Base-by-base conservation (phyloP, 129 eudicot genomes). In the Logfia minima region DNA sequence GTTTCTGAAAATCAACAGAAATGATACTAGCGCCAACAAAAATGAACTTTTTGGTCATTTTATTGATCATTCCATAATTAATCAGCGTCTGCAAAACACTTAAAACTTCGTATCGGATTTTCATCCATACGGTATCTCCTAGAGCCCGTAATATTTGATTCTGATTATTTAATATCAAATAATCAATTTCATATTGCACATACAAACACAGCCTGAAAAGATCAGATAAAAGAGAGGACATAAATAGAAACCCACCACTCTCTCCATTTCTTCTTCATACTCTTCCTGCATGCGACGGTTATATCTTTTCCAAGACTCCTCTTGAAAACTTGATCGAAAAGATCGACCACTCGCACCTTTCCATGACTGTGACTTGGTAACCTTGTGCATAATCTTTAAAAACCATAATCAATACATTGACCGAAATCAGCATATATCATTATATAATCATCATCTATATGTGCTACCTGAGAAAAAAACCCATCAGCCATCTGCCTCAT, bases 231-330 rank as follows among this genome's bases (percentile, higher is more conserved):
- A 32, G 48, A 79, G 58, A 43, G 52, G 4, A 2, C 41, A 16
- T 71, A 29, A 41, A 71, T n/a, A 70, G 63, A 78, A 19, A 18
- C 91, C 59, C 69, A 94, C 98, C 98, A 94, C 92, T 89, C 98
- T 94, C 85, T 91, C 98, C 92, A 94, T 76, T 71, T 94, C 97
- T 74, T 91, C 98, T 86, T 94, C 96, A 66, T 79, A 87, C 78
- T 91, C 97, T 80, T 95, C 96, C 79, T 86, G 97, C 96, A 95
- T 75, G 29, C 96, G 90, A 5, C 93, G 97, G 43, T 88, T 81
- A 75, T 87, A 86, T 86, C 87, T 89, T 84, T 79, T 95, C 92
- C 97, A 83, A 53, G 97, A 90, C 70, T 91, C 99, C 86, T 91
- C 97, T 74, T 85, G 89, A 80, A 86, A 91, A 85, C 83, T 77